Conservation (phyloP, 306 rosid genomes). For the Dalbergia cochinchinensis region DNA sequence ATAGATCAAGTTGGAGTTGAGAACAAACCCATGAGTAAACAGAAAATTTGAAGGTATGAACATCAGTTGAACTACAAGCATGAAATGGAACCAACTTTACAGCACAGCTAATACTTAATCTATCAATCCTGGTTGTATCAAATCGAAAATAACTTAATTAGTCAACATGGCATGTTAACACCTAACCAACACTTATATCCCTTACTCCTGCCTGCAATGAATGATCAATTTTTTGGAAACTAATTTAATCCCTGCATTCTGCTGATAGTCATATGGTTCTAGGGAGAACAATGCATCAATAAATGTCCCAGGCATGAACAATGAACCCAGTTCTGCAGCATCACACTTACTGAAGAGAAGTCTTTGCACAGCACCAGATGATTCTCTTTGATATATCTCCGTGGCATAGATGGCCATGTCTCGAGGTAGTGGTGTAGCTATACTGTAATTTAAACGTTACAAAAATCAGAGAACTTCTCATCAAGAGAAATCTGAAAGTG, state of each 20-base stretch:
- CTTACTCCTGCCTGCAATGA: slow-evolving; percentile 53
- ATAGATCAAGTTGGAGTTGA: slow-evolving; percentile 11
- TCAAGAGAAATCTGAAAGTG: neutral
- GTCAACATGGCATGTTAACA: slow-evolving; percentile 11
- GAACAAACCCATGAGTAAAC: slow-evolving; percentile 8
- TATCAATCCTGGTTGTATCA: slow-evolving; percentile 31
- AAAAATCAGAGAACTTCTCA: slow-evolving; percentile 35
- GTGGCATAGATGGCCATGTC: slow-evolving; percentile 68
- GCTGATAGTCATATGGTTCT: slow-evolving; percentile 82
- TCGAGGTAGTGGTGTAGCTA: slow-evolving; percentile 67
- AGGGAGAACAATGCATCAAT: slow-evolving; percentile 87
- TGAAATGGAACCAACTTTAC: slow-evolving; percentile 48
- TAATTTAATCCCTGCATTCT: slow-evolving; percentile 86
- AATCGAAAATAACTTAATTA: slow-evolving; percentile 13
- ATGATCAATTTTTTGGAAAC: slow-evolving; percentile 84
- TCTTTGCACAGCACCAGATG: slow-evolving; percentile 67
- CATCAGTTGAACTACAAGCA: slow-evolving; percentile 37
- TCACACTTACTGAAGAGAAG: slow-evolving; percentile 76
- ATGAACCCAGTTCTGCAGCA: slow-evolving; percentile 69
- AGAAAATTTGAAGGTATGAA: slow-evolving; percentile 37
- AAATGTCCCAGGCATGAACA: slow-evolving; percentile 70
- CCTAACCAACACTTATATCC: slow-evolving; percentile 38
- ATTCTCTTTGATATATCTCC: slow-evolving; percentile 84
- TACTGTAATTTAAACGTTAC: slow-evolving; percentile 59
- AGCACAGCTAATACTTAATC: slow-evolving; percentile 41